Evolutionary conservation across 2,329 filamentous ascomycete genomes (phyloP).

Genomic region (Hypoxylon sp.): DNA sequence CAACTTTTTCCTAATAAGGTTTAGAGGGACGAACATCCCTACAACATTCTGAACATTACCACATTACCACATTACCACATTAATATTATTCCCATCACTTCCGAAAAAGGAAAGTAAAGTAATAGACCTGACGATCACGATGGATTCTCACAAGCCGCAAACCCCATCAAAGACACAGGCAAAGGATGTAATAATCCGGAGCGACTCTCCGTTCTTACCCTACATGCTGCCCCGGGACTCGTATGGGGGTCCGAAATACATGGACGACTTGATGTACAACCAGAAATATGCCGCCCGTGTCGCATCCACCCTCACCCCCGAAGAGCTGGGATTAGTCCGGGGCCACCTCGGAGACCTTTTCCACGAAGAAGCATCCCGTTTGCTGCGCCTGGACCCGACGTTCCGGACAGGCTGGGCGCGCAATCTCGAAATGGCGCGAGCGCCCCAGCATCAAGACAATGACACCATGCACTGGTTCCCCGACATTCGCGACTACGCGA

Average conservation of each 20-base stretch:
- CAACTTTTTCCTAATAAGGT: too few relatives aligned
- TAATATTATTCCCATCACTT: too few relatives aligned
- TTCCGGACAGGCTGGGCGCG: conserved; percentile 23
- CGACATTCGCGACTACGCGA: conserved; percentile 29
- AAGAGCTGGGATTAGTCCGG: conserved; percentile 26
- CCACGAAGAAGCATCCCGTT: conserved; percentile 18
- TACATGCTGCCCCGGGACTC: conserved; percentile 25
- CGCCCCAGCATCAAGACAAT: conserved; percentile 25
- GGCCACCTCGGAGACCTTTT: conserved; percentile 29
- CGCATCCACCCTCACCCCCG: conserved; percentile 20
- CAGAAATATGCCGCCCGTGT: conserved; percentile 30
- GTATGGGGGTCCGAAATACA: conserved; percentile 18
- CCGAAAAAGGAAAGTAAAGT: too few relatives aligned
- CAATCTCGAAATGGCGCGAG: conserved; percentile 21
- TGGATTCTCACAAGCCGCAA: conserved; percentile 18
- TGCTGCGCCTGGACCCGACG: conserved; percentile 12
- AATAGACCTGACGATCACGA: too few relatives aligned
- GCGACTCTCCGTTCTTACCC: conserved; percentile 27
- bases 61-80: too few relatives aligned
- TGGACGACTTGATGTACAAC: conserved; percentile 16
- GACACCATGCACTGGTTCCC: conserved; percentile 9
- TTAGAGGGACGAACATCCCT: too few relatives aligned
- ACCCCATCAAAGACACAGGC: conserved; percentile 8
- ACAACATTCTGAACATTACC: too few relatives aligned
- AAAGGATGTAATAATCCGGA: conserved; percentile 12